These are phyloP conservation scores for Aethionema arabicum DNA, from an alignment of 345 rosid genomes.

Conservation along the genomic window DNA sequence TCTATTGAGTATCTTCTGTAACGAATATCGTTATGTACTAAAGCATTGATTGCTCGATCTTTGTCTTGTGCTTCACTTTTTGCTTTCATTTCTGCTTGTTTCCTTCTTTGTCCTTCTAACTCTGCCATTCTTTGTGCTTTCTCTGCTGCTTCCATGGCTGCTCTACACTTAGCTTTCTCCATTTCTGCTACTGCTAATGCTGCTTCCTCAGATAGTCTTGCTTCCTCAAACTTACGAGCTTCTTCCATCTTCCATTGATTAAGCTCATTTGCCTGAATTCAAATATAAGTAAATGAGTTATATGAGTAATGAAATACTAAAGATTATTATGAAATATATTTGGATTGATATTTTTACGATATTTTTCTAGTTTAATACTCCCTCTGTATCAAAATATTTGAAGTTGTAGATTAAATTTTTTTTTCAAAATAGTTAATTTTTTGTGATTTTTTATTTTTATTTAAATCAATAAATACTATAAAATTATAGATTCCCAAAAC, in stretches of 20 bases:
- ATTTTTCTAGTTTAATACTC: too few species aligned
- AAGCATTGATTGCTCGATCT: slow-evolving; percentile 61
- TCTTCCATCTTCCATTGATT: slow-evolving; percentile 66
- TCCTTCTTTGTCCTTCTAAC: slow-evolving; percentile 63
- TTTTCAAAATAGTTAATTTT: too few species aligned
- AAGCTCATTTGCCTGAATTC: slow-evolving; percentile 68
- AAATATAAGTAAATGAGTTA: neutral
- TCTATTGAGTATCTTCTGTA: slow-evolving; percentile 68
- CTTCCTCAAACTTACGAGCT: slow-evolving; percentile 61
- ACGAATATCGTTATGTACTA: slow-evolving; percentile 53
- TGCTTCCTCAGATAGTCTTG: slow-evolving; percentile 66
- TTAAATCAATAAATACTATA: too few species aligned
- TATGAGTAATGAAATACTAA: too few species aligned
- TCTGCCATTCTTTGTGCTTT: slow-evolving; percentile 67
- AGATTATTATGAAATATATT: too few species aligned
- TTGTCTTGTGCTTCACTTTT: slow-evolving; percentile 59
- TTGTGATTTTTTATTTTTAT: too few species aligned
- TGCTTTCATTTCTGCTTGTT: slow-evolving; percentile 61
- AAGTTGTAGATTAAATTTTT: too few species aligned
- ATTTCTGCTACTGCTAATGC: slow-evolving; percentile 74
- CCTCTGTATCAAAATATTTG: too few species aligned
- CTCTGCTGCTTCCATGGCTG: slow-evolving; percentile 79
- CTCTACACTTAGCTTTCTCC: slow-evolving; percentile 78
- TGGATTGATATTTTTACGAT: too few species aligned
- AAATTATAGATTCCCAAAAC: too few species aligned